Conservation (phyloP, 805 yeast genomes). For the Hanseniaspora lachancei region DNA sequence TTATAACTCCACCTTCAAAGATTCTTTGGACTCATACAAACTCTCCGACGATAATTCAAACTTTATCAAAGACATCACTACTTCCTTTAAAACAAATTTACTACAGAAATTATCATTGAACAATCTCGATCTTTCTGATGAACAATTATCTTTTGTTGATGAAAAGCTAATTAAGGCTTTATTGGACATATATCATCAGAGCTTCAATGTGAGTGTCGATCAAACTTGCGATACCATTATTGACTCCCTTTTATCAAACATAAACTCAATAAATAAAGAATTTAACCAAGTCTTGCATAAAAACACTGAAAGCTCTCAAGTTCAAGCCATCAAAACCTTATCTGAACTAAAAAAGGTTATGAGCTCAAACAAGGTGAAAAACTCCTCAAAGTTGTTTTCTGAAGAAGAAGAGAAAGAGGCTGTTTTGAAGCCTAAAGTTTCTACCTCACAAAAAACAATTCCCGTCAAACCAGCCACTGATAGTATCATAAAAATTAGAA, state of each 20-base stretch:
- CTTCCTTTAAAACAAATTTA: not conserved
- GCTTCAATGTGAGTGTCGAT: not conserved
- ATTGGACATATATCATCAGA: not conserved
- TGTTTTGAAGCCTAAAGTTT: not conserved
- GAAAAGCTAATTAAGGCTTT: not conserved
- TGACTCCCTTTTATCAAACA: not conserved
- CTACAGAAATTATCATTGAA: not conserved
- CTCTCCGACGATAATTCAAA: not conserved
- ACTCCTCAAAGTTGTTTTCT: not conserved
- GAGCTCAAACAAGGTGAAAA: not conserved
- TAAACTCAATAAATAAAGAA: not conserved
- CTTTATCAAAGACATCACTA: not conserved
- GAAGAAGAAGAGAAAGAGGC: not conserved
- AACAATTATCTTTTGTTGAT: not conserved
- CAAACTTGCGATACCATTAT: not conserved
- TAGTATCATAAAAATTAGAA: not conserved
- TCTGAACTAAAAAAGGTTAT: constrained; percentile 1
- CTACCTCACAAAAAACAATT: not conserved
- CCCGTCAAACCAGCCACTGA: too few species aligned
- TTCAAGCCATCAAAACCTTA: not conserved
- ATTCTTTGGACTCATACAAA: not conserved
- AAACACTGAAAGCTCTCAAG: not conserved
- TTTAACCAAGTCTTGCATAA: not conserved
- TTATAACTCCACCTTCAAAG: constrained; percentile 19
- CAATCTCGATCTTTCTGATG: not conserved